Percentiles rank a stretch among this genome's conserved stretches.
These are phyloP conservation scores for Suillus luteus DNA, from an alignment of 768 basidiomycete genomes.

Conservation along the genomic window DNA sequence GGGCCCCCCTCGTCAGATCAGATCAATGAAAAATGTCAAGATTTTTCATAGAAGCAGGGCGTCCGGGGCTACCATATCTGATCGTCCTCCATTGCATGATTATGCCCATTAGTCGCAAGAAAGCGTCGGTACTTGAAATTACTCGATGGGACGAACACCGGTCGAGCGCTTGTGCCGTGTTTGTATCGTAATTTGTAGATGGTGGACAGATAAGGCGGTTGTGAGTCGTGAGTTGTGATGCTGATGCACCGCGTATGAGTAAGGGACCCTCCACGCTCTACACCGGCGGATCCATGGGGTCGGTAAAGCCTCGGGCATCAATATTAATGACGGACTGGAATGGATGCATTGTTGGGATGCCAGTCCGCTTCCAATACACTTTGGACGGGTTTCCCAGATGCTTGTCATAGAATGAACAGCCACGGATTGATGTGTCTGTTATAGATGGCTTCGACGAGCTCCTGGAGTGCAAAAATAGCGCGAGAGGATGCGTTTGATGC, in stretches of 20 bases:
- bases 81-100: not conserved
- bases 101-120: not conserved
- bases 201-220: not conserved
- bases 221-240: not conserved
- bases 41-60: not conserved
- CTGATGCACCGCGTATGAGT: not conserved
- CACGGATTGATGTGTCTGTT: not conserved
- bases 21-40: not conserved
- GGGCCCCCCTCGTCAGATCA: not conserved
- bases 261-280: not conserved
- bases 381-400: not conserved
- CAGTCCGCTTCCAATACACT: not conserved
- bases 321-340: not conserved
- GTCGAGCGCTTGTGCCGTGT: not conserved
- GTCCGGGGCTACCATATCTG: not conserved
- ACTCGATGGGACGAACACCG: not conserved
- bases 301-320: not conserved
- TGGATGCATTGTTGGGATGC: not conserved
- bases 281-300: not conserved
- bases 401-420: not conserved
- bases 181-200: not conserved
- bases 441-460: not conserved
- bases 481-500: not conserved
- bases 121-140: not conserved
- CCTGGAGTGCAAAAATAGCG: not conserved